Percentiles rank a stretch among this genome's conserved stretches.
These are phyloP conservation scores for Cystofilobasidium ferigula DNA, from an alignment of 768 basidiomycete genomes.

Conservation along the genomic window DNA sequence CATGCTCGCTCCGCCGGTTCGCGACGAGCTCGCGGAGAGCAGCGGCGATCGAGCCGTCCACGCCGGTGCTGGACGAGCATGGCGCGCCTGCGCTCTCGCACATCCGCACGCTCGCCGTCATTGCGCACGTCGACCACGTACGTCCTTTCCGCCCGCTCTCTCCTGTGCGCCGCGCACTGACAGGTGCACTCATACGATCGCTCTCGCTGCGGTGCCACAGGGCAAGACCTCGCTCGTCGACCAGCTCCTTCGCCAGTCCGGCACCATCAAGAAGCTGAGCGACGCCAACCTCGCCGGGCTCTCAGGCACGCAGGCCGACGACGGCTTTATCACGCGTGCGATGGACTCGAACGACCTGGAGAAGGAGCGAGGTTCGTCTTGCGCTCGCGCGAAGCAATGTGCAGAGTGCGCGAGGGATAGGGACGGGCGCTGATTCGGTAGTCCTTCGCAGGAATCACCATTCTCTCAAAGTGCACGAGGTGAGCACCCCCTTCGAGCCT, in stretches of 20 bases:
- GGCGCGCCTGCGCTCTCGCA: conserved; percentile 12
- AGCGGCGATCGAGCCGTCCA: conserved; percentile 12
- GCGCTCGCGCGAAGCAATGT: too few relatives aligned
- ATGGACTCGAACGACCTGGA: conserved; percentile 27
- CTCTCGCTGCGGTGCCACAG: background rate
- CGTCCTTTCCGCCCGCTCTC: background rate
- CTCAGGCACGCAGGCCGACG: background rate
- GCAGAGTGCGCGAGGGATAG: background rate
- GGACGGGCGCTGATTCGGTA: background rate
- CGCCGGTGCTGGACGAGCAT: conserved; percentile 9
- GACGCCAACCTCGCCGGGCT: conserved; percentile 2
- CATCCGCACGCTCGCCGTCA: conserved; percentile 22
- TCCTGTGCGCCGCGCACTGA: background rate
- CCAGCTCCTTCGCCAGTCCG: conserved; percentile 26
- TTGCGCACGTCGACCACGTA: conserved; percentile 26
- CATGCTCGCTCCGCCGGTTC: background rate
- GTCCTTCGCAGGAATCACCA: conserved; percentile 23
- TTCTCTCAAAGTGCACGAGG: conserved; percentile 20
- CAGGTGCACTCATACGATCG: background rate
- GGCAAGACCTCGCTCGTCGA: conserved; percentile 21
- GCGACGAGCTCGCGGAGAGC: background rate
- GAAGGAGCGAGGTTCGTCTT: conserved; percentile 20
- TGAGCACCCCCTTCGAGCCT: background rate
- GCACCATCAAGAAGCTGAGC: conserved; percentile 21
- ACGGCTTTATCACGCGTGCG: conserved; percentile 23